A percentile compares a stretch with the other conserved stretches of the same genome.
Conservation (phyloP, 208 protist species). For the Leishmania tarentolae region DNA sequence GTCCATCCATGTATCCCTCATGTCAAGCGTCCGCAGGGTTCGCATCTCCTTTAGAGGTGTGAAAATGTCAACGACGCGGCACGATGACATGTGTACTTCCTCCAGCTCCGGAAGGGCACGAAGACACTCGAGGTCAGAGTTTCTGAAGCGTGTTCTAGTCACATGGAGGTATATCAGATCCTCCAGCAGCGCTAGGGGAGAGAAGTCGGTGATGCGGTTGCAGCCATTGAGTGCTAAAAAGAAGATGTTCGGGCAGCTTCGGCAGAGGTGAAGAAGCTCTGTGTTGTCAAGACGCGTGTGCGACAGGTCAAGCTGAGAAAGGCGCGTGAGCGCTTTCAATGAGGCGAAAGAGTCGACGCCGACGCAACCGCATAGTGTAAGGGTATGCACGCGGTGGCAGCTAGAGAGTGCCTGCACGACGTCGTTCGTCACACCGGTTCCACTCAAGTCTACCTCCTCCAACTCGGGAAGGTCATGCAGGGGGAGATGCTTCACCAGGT, state of each 20-base stretch:
- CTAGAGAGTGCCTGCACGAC: conserved; percentile 16
- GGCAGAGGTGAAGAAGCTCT: conserved; percentile 20
- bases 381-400: conserved; percentile 20
- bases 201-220: conserved; percentile 19
- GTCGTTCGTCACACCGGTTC: conserved; percentile 20
- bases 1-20: conserved; percentile 22
- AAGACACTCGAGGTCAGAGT: conserved; percentile 26
- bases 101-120: conserved; percentile 17
- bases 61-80: conserved; percentile 20
- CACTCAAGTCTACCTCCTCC: conserved; percentile 27
- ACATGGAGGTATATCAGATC: conserved; percentile 22
- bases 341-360: conserved; percentile 13
- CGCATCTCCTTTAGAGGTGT: conserved; percentile 6
- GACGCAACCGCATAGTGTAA: conserved; percentile 24
- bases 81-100: conserved; percentile 28
- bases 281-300: conserved; percentile 12
- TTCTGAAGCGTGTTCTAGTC: conserved; percentile 20
- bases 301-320: conserved; percentile 17
- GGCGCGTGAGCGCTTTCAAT: conserved; percentile 2
- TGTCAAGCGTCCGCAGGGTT: conserved; percentile 17
- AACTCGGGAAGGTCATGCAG: conserved; percentile 20
- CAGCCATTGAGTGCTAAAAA: conserved; percentile 16
- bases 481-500: conserved; percentile 30
- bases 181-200: conserved; percentile 15
- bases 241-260: conserved; percentile 14